These are phyloP conservation scores for Nicotiana undulata DNA, from an alignment of 257 asterid species.

Conservation along the genomic window DNA sequence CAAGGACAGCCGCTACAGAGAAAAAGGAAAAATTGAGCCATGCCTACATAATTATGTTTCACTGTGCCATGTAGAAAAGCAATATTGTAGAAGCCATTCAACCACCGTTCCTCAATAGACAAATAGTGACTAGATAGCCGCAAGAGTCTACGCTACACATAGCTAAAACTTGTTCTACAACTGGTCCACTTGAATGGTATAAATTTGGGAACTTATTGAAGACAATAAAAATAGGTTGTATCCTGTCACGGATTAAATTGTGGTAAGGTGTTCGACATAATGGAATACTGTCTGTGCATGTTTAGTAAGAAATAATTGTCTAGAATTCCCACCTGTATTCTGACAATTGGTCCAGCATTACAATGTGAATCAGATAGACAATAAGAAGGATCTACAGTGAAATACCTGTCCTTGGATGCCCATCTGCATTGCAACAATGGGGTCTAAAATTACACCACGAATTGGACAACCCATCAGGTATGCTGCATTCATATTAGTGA, in stretches of 20 bases:
- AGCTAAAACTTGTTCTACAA: not conserved
- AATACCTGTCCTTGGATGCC: constrained; percentile 98
- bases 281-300: not conserved
- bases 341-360: not conserved
- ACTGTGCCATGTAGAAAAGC: not conserved
- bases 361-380: not conserved
- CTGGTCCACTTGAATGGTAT: not conserved
- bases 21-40: not conserved
- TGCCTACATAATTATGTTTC: not conserved
- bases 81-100: not conserved
- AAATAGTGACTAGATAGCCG: not conserved
- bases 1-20: not conserved
- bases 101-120: not conserved
- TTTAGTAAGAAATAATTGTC: not conserved
- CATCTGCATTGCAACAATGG: constrained; percentile 87
- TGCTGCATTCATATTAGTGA: constrained; percentile 45
- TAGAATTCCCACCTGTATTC: not conserved
- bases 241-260: not conserved
- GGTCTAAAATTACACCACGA: constrained; percentile 89
- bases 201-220: not conserved
- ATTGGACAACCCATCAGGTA: constrained; percentile 97
- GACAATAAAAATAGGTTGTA: not conserved
- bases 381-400: not conserved
- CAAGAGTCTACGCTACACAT: not conserved
- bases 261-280: not conserved